Evolutionary conservation across 1,284 basidiomycete species (phyloP).

Genomic region (Cryptococcus sp.): DNA sequence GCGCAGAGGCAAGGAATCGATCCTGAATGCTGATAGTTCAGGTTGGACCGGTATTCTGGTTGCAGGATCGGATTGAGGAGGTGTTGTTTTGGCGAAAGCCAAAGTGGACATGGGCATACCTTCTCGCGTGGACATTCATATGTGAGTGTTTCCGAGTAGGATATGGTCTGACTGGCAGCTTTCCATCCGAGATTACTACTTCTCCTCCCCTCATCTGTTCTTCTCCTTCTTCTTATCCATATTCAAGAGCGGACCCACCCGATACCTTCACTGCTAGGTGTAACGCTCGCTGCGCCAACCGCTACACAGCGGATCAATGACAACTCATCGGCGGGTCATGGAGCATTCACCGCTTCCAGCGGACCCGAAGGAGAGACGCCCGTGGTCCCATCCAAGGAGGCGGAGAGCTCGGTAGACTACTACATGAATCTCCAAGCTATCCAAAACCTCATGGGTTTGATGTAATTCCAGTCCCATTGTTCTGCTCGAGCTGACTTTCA

Average conservation of each 20-base stretch:
- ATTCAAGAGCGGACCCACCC: constrained; percentile 35
- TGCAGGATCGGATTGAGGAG: constrained; percentile 47
- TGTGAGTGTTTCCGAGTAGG: constrained; percentile 22
- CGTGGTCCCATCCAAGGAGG: constrained; percentile 37
- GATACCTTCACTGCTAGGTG: constrained; percentile 32
- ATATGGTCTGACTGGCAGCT: constrained; percentile 18
- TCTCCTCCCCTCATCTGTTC: constrained; percentile 33
- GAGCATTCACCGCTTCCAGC: constrained; percentile 10
- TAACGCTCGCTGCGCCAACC: constrained; percentile 8
- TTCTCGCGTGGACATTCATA: constrained; percentile 43
- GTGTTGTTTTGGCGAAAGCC: constrained; percentile 47
- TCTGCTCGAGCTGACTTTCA: constrained; percentile 6
- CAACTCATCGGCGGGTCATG: not conserved
- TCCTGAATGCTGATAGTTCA: too few relatives aligned
- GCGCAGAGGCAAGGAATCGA: constrained; percentile 4
- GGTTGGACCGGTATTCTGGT: constrained; percentile 46
- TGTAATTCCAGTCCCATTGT: constrained; percentile 22
- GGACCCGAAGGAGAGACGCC: constrained; percentile 25
- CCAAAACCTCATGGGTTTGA: constrained; percentile 47
- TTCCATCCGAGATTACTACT: constrained; percentile 45
- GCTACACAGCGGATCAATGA: constrained; percentile 14
- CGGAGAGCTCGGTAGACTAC: constrained; percentile 44
- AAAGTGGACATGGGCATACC: constrained; percentile 43
- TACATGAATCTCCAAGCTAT: constrained; percentile 48
- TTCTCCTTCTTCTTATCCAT: constrained; percentile 38